A percentile compares a stretch with the other conserved stretches of the same genome.
Conservation (phyloP, 129 eudicot genomes). For the Saposhnikovia divaricata region DNA sequence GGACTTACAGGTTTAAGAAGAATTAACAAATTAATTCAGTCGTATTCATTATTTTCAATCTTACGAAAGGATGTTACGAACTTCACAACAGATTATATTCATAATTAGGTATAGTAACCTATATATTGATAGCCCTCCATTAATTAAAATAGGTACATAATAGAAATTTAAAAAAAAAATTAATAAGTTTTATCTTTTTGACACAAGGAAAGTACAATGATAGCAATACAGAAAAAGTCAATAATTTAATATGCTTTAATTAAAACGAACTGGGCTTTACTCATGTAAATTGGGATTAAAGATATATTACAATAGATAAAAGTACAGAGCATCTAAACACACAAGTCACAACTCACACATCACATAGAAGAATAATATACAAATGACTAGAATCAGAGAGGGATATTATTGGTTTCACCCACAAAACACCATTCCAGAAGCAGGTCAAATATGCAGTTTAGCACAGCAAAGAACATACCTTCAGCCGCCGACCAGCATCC, state of each 20-base stretch:
- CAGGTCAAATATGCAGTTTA: slow-evolving; percentile 3
- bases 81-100: neutral
- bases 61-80: neutral
- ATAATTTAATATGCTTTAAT: neutral
- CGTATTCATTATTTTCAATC: neutral
- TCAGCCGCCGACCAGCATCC: slow-evolving; percentile 57
- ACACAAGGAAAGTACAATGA: neutral
- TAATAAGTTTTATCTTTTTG: too few species aligned
- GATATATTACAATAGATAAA: neutral
- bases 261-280: neutral
- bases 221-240: neutral
- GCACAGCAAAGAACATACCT: slow-evolving; percentile 40
- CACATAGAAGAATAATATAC: neutral
- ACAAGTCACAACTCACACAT: neutral
- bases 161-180: neutral
- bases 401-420: neutral
- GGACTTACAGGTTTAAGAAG: neutral
- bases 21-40: neutral
- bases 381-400: neutral
- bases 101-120: neutral
- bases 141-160: neutral
- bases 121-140: neutral
- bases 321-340: neutral
- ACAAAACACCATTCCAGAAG: neutral
- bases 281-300: neutral